These are phyloP conservation scores for Phytopythium sindhum DNA, from an alignment of 352 stramenopile genomes.

Conservation along the genomic window DNA sequence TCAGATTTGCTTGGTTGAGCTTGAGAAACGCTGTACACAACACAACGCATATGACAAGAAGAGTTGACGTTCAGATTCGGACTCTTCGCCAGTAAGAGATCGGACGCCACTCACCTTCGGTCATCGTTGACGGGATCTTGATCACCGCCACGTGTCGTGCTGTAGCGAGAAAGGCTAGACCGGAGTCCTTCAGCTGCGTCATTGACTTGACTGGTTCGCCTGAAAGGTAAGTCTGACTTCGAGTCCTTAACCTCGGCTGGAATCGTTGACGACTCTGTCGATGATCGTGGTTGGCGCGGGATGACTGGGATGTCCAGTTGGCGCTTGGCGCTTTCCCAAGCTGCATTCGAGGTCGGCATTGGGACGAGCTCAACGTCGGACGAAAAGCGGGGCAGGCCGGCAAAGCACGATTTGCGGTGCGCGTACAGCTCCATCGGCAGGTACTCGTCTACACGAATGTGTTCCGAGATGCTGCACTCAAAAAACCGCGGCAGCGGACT, in stretches of 20 bases:
- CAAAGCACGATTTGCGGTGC: conserved; percentile 39
- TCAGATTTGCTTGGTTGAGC: neutral
- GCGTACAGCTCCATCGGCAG: conserved; percentile 39
- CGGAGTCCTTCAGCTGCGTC: neutral
- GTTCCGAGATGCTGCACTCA: conserved; percentile 44
- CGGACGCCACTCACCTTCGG: neutral
- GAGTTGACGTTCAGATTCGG: neutral
- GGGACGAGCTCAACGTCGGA: conserved; percentile 45
- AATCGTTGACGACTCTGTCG: neutral
- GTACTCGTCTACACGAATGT: conserved; percentile 10
- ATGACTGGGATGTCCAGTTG: conserved; percentile 27
- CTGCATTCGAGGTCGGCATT: conserved; percentile 22
- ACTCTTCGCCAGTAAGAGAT: neutral
- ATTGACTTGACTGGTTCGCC: neutral
- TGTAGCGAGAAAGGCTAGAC: neutral
- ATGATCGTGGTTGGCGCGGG: neutral
- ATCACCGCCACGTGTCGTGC: neutral
- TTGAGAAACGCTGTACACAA: neutral
- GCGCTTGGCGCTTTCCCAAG: conserved; percentile 36
- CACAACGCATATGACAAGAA: neutral
- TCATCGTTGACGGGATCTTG: neutral
- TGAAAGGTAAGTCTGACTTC: neutral
- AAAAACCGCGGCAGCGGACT: conserved; percentile 66
- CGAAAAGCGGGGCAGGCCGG: conserved; percentile 53
- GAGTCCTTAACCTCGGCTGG: neutral